phyloP scores from a whole-genome alignment of 176 grass and related monocot genomes.

The Chloris gayana region DNA sequence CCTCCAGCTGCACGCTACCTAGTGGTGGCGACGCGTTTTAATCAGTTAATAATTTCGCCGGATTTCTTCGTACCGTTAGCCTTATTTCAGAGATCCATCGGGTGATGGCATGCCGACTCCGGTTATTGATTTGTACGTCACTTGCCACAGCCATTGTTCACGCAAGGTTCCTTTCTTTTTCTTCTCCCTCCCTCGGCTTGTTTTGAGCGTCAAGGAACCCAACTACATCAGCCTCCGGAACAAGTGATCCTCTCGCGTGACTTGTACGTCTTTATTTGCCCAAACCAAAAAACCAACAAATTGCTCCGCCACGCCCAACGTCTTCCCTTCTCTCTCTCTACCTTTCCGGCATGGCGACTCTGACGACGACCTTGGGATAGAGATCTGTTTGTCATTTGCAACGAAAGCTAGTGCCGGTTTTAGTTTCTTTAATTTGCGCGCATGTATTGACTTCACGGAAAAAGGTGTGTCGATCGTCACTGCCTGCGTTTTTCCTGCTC shows the following conservation, averaged over 20 bases:
- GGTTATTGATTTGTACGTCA: too few relatives aligned
- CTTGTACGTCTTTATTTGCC: constrained; percentile 24
- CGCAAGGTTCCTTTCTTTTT: too few relatives aligned
- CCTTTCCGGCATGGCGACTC: background rate
- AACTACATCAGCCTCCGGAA: background rate
- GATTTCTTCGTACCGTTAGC: too few relatives aligned
- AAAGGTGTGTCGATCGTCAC: too few relatives aligned
- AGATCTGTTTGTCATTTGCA: constrained; percentile 26
- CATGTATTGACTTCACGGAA: background rate
- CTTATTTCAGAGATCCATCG: too few relatives aligned
- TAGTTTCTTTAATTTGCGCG: background rate
- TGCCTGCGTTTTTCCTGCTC: too few relatives aligned
- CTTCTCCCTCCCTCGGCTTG: background rate
- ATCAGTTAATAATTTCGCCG: too few relatives aligned
- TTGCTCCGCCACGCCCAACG: constrained; percentile 12
- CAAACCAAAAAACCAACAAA: constrained; percentile 7
- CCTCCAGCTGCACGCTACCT: too few relatives aligned
- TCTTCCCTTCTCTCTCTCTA: background rate
- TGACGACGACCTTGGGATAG: constrained; percentile 11
- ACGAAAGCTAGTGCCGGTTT: background rate
- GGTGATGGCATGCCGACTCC: too few relatives aligned
- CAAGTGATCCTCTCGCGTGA: constrained; percentile 16
- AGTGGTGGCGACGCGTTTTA: too few relatives aligned
- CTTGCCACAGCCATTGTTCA: too few relatives aligned
- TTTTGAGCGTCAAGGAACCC: constrained; percentile 31